Evolutionary conservation across 2,329 filamentous ascomycete species (phyloP).

Genomic region (Hymenoscyphus salicellus): DNA sequence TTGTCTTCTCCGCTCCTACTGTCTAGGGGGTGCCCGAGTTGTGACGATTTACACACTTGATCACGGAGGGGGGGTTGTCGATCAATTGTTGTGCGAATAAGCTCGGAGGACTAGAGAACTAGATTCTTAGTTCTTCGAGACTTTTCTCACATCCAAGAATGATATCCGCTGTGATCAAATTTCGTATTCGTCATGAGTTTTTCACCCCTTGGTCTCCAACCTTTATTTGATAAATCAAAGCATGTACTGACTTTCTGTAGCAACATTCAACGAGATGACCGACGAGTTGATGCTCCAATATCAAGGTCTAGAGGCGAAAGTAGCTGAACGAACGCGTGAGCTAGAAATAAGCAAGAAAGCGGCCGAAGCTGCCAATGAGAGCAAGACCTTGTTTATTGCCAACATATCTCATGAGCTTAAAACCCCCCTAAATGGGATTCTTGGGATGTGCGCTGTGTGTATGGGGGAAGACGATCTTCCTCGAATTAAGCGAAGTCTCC

Average conservation of each 20-base stretch:
- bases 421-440: slow-evolving; percentile 90
- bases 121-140: background rate
- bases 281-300: slow-evolving; percentile 88
- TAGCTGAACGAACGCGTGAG: slow-evolving; percentile 77
- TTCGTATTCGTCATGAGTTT: background rate
- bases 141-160: background rate
- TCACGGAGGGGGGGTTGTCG: background rate
- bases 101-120: background rate
- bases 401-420: slow-evolving; percentile 88
- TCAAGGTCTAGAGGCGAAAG: slow-evolving; percentile 76
- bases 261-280: slow-evolving; percentile 89
- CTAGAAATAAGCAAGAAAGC: slow-evolving; percentile 87
- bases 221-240: background rate
- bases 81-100: background rate
- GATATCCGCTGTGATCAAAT: background rate
- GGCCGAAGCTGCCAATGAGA: slow-evolving; percentile 91
- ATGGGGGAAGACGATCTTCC: slow-evolving; percentile 84
- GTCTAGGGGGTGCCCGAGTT: background rate
- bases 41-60: background rate
- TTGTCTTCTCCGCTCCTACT: slow-evolving; percentile 7
- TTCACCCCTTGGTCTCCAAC: background rate
- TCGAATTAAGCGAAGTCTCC: slow-evolving; percentile 77
- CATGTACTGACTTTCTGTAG: slow-evolving; percentile 50
- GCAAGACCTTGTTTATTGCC: slow-evolving; percentile 95
- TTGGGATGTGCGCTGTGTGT: slow-evolving; percentile 90